These are phyloP conservation scores for Lactarius hatsudake DNA, from an alignment of 768 basidiomycete genomes.

Conservation along the genomic window DNA sequence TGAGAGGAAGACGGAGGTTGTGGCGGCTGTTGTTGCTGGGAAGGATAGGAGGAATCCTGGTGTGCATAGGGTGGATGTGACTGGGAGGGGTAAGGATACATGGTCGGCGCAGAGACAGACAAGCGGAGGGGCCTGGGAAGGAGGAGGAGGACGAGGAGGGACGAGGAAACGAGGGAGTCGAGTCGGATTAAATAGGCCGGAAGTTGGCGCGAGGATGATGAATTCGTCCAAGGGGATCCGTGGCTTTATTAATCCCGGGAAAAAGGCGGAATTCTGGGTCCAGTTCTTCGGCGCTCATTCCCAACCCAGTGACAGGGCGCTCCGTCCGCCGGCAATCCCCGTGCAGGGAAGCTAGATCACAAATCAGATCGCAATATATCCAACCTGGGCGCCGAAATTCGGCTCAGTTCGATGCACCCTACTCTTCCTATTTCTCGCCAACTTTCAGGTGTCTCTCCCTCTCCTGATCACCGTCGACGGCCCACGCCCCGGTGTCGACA, in stretches of 20 bases:
- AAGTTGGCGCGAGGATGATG: conserved; percentile 22
- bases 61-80: conserved; percentile 7
- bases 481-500: neutral
- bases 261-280: conserved; percentile 10
- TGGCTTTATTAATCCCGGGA: conserved; percentile 16
- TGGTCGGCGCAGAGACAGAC: conserved; percentile 5
- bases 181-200: conserved; percentile 24
- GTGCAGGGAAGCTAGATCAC: conserved; percentile 5
- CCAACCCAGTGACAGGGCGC: conserved; percentile 23
- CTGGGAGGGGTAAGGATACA: conserved; percentile 18
- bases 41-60: conserved; percentile 10
- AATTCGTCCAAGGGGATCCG: conserved; percentile 1
- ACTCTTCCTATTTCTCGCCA: neutral
- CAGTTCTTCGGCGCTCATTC: conserved; percentile 4
- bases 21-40: conserved; percentile 6
- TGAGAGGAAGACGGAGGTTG: conserved; percentile 10
- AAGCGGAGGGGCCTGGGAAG: neutral
- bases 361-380: conserved; percentile 21
- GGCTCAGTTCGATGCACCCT: neutral
- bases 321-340: conserved; percentile 6
- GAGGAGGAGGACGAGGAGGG: neutral
- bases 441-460: neutral
- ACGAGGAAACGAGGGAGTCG: neutral
- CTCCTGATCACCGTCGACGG: neutral
- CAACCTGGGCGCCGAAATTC: conserved; percentile 1